Evolutionary conservation across 1,139 yeast genomes (phyloP).

Genomic region (Yamadazyma conglobata): DNA sequence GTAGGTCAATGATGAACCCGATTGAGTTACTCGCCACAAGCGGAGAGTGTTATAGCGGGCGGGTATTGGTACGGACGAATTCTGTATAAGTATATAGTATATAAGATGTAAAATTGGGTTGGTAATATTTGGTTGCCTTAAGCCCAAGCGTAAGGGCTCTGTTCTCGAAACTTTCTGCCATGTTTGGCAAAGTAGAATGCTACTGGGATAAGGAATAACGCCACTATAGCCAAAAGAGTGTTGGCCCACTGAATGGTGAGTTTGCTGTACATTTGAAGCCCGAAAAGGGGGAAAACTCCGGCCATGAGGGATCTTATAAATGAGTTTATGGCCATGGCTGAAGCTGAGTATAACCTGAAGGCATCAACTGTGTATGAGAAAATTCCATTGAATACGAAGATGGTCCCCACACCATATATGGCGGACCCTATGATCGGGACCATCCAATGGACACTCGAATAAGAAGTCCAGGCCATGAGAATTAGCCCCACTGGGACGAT

Average conservation of each 20-base stretch:
- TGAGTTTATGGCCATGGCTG: constrained; percentile 41
- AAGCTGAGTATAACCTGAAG: constrained; percentile 38
- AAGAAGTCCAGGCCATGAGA: constrained; percentile 41
- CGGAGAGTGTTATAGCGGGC: too few species aligned
- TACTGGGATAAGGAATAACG: constrained; percentile 31
- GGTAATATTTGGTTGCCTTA: constrained; percentile 1
- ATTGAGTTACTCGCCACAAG: too few species aligned
- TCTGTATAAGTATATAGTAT: too few species aligned
- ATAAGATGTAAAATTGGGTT: too few species aligned
- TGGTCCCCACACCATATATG: constrained; percentile 35
- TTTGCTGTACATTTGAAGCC: constrained; percentile 32
- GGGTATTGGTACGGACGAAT: background rate
- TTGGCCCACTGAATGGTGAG: constrained; percentile 43
- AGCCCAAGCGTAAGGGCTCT: constrained; percentile 25
- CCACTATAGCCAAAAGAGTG: constrained; percentile 33
- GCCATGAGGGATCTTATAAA: constrained; percentile 37
- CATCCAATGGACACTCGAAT: constrained; percentile 37
- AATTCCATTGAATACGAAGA: constrained; percentile 38
- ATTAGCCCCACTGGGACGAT: constrained; percentile 36
- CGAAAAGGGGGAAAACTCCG: constrained; percentile 39
- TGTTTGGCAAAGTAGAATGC: constrained; percentile 35
- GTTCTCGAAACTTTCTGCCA: constrained; percentile 29
- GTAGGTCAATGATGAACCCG: too few species aligned
- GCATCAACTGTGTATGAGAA: constrained; percentile 41
- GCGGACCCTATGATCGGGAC: constrained; percentile 38